Base-by-base conservation (phyloP, 257 asterid species). In the Primulina eburnea region DNA sequence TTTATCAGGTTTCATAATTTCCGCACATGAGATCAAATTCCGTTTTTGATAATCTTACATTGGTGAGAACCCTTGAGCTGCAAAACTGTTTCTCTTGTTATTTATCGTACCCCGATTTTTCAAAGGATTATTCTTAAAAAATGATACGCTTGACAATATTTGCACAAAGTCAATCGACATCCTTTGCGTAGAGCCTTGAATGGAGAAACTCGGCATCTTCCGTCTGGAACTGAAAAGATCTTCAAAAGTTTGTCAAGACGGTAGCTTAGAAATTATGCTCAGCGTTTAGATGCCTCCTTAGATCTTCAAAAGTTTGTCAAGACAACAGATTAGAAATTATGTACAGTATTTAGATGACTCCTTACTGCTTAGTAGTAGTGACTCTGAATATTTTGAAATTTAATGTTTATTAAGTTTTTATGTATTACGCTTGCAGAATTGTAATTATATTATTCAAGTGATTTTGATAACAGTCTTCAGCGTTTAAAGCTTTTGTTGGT, bases 1-100 rank as follows among this genome's bases (percentile, higher is more conserved):
- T 81, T 79, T 60, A 79, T 87, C 55, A 71, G 79, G 71, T 81
- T 89, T 66, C 78, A 75, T 70, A 89, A 80, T 70, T 71, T 33
- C 50, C 64, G n/a, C 53, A 2, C 53, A 43, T 43, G 53, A 43
- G 5, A 37, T 26, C 16, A 18, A 21, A 50, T 10, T 20, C 58
- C 8, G 34, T 20, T 9, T 64, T 4, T 4, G 38, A 7, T 52
- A 64, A 26, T 35, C 7, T 33, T 32, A 32, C 34, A 26, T 35
- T n/a, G 68, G 20, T 8, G 69, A 38, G 50, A 64, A 64, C 47
- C 69, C 50, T 14, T 37, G 56, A 37, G 53, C 6, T 43, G 53
- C 14, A 20, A 66, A 75, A 58, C 40, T 28, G 64, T 52, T 32
- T 47, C 63, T 47, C 73, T 74, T 52, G 38, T 35, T 38, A 18